Base-by-base conservation (phyloP, 2,329 filamentous ascomycete species). In the Xylaria sp. region DNA sequence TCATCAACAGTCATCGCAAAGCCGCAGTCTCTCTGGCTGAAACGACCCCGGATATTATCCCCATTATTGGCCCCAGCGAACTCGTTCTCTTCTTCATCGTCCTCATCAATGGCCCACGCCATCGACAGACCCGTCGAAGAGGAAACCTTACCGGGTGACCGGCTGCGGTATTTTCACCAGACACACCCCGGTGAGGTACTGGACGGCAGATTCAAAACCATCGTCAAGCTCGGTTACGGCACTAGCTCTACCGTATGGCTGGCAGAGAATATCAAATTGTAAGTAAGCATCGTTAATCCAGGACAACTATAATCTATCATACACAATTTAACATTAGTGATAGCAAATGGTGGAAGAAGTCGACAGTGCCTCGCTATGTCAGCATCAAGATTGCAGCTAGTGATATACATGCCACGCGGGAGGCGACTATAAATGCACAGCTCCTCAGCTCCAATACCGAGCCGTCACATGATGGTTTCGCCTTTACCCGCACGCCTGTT, bases 241-340 rank as follows among this genome's bases (percentile, higher is more conserved):
- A 9, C 23, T 15, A 25, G 51, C n/a, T 54, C 51, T 12, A 54
- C 38, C 38, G 51, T 54, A n/a, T 54, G 51, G 51, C 51, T 54
- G 4, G 51, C 51, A 33, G 37, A 40, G 23, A n/a, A n/a, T 35
- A 8, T 53, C 35, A 15, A 43, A 31, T 43, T 42, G 51, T 53
- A 53, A 8, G 28, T 35, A 3, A 15, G 7, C 21, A 14, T 6
- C 4, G 14, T 5, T n/a, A 1, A 25, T 14, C 8, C 23, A n/a
- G n/a, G n/a, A n/a, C n/a, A n/a, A n/a, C n/a, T n/a, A n/a, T n/a
- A n/a, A n/a, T n/a, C n/a, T n/a, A n/a, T n/a, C n/a, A n/a, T n/a
- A n/a, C 21, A 15, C 43, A 12, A 28, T 35, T 23, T 11, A n/a
- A 40, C 23, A 21, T 17, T 21, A 33, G 12, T 2, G 17, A 12